Conservation (phyloP, 495 filamentous ascomycete genomes). For the Penicillium roqueforti region DNA sequence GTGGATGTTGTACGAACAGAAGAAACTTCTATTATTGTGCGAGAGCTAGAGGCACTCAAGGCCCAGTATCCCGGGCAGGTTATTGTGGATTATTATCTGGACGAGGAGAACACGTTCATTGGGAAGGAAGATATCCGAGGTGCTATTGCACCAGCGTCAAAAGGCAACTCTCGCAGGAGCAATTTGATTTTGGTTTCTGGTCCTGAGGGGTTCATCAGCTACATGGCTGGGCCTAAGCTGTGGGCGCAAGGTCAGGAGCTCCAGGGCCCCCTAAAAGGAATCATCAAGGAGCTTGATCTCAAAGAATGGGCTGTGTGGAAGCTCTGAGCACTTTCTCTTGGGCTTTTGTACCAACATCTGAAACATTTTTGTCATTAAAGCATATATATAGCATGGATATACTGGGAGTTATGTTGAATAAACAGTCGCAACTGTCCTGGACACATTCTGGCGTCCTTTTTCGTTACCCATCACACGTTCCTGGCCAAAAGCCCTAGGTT, state of each 20-base stretch:
- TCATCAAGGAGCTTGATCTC: slow-evolving; percentile 50
- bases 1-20: neutral
- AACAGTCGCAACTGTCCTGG: slow-evolving; percentile 18
- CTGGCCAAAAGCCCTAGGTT: slow-evolving; percentile 14
- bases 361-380: slow-evolving; percentile 12
- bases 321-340: slow-evolving; percentile 37
- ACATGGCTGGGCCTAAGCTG: slow-evolving; percentile 72
- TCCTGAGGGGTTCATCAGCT: slow-evolving; percentile 80
- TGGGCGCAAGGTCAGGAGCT: slow-evolving; percentile 67
- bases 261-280: slow-evolving; percentile 60
- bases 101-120: slow-evolving; percentile 69
- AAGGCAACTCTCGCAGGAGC: slow-evolving; percentile 25
- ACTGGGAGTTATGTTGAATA: slow-evolving; percentile 29
- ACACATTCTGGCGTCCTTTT: slow-evolving; percentile 8
- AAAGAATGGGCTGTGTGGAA: slow-evolving; percentile 60
- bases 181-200: slow-evolving; percentile 78
- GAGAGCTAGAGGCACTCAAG: slow-evolving; percentile 58
- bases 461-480: slow-evolving; percentile 12
- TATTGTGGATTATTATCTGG: slow-evolving; percentile 67
- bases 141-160: slow-evolving; percentile 25
- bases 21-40: slow-evolving; percentile 46
- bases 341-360: neutral
- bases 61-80: slow-evolving; percentile 51
- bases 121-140: slow-evolving; percentile 43
- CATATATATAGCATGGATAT: slow-evolving; percentile 19